Conservation (phyloP, 2,329 filamentous ascomycete species). For the Bipolaris zeicola region DNA sequence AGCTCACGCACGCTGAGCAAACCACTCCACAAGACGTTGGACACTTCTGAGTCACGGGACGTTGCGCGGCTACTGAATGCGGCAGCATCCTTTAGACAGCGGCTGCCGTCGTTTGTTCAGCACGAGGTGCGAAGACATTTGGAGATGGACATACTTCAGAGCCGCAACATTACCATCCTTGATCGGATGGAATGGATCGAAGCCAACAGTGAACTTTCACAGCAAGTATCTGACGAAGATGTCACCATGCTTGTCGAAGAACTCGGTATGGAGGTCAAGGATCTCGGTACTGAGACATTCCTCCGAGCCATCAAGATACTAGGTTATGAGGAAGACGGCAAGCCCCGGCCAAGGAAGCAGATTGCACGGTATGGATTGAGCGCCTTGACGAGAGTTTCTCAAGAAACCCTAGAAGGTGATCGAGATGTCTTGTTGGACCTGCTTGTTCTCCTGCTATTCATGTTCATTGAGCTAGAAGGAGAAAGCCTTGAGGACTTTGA, state of each 20-base stretch:
- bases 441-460: conserved; percentile 80
- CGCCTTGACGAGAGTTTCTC: conserved; percentile 74
- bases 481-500: conserved; percentile 72
- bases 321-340: conserved; percentile 45
- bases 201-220: conserved; percentile 76
- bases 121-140: conserved; percentile 71
- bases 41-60: conserved; percentile 50
- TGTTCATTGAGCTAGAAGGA: conserved; percentile 70
- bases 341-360: conserved; percentile 51
- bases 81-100: conserved; percentile 71
- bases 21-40: conserved; percentile 42
- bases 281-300: conserved; percentile 58
- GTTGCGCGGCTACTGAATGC: conserved; percentile 70
- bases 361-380: conserved; percentile 78
- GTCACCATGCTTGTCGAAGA: conserved; percentile 62
- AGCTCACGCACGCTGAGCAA: conserved; percentile 22
- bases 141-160: conserved; percentile 74
- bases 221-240: conserved; percentile 81
- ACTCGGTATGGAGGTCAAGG: conserved; percentile 57
- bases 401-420: conserved; percentile 76
- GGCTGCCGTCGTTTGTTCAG: conserved; percentile 71
- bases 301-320: conserved; percentile 58
- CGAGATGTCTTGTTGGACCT: conserved; percentile 80
- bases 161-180: conserved; percentile 61
- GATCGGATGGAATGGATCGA: conserved; percentile 80